Conservation (phyloP, 768 basidiomycete genomes). For the Lactarius evosmus region DNA sequence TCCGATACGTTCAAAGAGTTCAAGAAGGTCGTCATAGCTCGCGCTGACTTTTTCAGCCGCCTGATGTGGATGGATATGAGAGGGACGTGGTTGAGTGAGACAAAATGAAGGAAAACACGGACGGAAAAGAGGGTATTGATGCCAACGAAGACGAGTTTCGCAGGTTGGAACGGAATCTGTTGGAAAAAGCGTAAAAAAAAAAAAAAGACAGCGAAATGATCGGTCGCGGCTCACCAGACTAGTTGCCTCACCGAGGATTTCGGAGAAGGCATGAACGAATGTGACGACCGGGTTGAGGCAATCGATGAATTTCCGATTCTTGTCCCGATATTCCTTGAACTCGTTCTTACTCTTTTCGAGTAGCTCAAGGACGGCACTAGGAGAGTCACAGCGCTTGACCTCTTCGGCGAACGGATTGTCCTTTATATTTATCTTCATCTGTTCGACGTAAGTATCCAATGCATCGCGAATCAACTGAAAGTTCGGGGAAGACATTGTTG, state of each 20-base stretch:
- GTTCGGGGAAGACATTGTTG: background rate
- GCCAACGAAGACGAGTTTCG: background rate
- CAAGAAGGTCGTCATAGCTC: conserved; percentile 2
- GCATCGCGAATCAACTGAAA: background rate
- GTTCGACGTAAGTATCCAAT: background rate
- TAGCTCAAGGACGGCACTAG: background rate
- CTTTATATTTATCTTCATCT: background rate
- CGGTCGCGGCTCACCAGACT: background rate
- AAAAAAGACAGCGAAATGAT: background rate
- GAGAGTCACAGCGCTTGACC: background rate
- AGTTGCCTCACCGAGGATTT: background rate
- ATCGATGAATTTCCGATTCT: too few relatives aligned
- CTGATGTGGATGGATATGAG: background rate
- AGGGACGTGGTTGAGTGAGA: background rate
- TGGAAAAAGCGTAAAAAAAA: background rate
- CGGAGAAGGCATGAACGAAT: background rate
- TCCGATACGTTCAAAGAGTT: conserved; percentile 3
- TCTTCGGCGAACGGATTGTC: background rate
- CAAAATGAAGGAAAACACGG: background rate
- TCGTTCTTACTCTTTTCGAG: background rate
- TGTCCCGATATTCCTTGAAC: conserved; percentile 1
- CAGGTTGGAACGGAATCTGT: conserved; percentile 7
- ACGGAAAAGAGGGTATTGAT: conserved; percentile 1
- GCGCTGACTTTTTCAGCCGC: background rate
- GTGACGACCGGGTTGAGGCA: background rate